Evolutionary conservation across 768 basidiomycete genomes (phyloP).

Genomic region (Leccinum subgranulosum): DNA sequence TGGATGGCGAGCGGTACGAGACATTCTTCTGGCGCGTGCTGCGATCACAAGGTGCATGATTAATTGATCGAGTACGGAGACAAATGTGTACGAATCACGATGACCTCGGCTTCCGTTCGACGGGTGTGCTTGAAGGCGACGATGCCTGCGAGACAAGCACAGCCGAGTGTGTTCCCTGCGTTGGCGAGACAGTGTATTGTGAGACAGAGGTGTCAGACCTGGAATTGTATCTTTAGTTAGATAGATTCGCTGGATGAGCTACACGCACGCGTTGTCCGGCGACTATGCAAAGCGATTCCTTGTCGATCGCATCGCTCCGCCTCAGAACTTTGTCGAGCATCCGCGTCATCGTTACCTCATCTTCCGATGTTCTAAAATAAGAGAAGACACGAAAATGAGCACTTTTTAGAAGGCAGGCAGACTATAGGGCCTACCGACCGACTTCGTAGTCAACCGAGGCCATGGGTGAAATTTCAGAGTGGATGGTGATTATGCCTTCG

Average conservation of each 20-base stretch:
- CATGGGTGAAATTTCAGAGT: constrained; percentile 97
- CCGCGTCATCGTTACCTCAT: constrained; percentile 73
- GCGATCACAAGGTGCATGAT: not conserved
- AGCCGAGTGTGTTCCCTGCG: too few species aligned
- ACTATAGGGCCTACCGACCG: constrained; percentile 67
- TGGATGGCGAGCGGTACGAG: constrained; percentile 91
- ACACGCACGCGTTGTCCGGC: constrained; percentile 80
- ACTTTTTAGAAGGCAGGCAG: constrained; percentile 6
- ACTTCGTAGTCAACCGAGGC: constrained; percentile 88
- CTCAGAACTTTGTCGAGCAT: too few species aligned
- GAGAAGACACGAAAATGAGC: not conserved
- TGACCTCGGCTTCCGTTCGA: constrained; percentile 88
- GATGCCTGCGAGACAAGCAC: constrained; percentile 80
- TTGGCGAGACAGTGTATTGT: constrained; percentile 89
- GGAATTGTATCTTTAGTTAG: not conserved
- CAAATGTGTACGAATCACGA: constrained; percentile 56
- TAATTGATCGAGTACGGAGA: not conserved
- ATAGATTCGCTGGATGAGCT: not conserved
- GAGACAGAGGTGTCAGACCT: constrained; percentile 94
- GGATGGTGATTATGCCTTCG: constrained; percentile 85
- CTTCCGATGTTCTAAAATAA: constrained; percentile 72
- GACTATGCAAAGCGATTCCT: constrained; percentile 90
- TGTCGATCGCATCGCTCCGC: constrained; percentile 61
- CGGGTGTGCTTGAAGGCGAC: constrained; percentile 90
- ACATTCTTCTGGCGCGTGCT: constrained; percentile 85